These are phyloP conservation scores for Mycena kentingensis DNA, from an alignment of 768 basidiomycete species.

Conservation along the genomic window DNA sequence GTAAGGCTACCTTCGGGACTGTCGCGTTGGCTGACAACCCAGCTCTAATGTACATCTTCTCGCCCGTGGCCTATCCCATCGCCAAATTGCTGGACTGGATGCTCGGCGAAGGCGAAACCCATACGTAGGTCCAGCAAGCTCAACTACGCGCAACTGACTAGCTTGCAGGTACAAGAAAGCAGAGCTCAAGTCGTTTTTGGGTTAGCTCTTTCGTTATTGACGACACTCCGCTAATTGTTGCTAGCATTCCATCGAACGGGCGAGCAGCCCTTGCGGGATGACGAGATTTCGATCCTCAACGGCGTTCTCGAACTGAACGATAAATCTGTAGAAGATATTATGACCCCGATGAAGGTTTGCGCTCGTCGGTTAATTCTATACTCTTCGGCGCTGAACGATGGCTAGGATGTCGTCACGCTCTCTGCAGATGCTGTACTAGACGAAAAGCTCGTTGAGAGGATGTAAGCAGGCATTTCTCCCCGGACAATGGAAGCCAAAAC, in stretches of 20 bases:
- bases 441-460: conserved; percentile 72
- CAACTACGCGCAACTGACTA: not conserved
- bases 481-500: not conserved
- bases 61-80: conserved; percentile 79
- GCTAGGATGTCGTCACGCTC: conserved; percentile 84
- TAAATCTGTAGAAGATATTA: conserved; percentile 75
- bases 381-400: not conserved
- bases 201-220: not conserved
- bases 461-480: conserved; percentile 44
- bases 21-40: not conserved
- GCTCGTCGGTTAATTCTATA: conserved; percentile 31
- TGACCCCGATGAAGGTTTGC: conserved; percentile 75
- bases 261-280: conserved; percentile 76
- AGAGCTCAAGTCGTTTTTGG: conserved; percentile 68
- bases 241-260: conserved; percentile 65
- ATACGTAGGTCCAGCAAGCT: conserved; percentile 78
- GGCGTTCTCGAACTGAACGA: conserved; percentile 77
- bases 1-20: not conserved
- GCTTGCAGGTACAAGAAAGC: not conserved
- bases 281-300: conserved; percentile 80
- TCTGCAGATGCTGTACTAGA: conserved; percentile 78
- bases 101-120: conserved; percentile 71
- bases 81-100: conserved; percentile 81
- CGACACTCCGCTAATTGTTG: not conserved
- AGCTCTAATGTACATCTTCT: conserved; percentile 66